Evolutionary conservation across 805 yeast species (phyloP).

Genomic region (Saccharomyces jurei): DNA sequence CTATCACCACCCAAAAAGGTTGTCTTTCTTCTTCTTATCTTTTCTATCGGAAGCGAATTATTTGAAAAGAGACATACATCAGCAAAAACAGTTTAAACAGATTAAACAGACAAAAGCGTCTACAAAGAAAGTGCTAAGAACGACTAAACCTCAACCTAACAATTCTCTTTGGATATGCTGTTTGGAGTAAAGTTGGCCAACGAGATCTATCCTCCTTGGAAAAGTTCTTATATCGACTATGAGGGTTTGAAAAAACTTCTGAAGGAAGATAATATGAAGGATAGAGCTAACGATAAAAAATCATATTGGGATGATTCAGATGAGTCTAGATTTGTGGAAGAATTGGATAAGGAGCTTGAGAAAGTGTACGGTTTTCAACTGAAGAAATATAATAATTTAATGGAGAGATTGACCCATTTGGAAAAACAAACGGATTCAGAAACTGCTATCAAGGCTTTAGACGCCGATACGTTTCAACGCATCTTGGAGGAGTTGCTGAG

Average conservation of each 20-base stretch:
- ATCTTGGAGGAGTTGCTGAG: conserved; percentile 67
- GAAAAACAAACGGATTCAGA: conserved; percentile 50
- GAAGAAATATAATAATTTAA: conserved; percentile 59
- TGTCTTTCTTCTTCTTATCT: background rate
- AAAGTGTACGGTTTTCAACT: conserved; percentile 70
- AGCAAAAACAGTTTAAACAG: background rate
- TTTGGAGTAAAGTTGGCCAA: conserved; percentile 77
- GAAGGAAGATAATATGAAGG: conserved; percentile 52
- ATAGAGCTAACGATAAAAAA: conserved; percentile 14
- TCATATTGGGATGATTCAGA: conserved; percentile 61
- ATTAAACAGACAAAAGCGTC: background rate
- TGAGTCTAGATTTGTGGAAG: conserved; percentile 59
- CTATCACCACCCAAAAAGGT: background rate
- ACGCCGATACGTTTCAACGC: conserved; percentile 53
- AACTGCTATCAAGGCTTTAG: conserved; percentile 35
- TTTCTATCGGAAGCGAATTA: background rate
- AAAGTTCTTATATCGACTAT: conserved; percentile 58
- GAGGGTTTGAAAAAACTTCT: conserved; percentile 55
- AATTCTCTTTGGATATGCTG: conserved; percentile 44
- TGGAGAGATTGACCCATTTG: conserved; percentile 52
- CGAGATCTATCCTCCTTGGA: conserved; percentile 88
- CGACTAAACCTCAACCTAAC: background rate
- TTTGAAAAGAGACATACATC: background rate
- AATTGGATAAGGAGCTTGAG: conserved; percentile 61
- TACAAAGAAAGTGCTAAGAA: background rate